phyloP scores from a whole-genome alignment of 768 basidiomycete species.

The Leccinum pellstonianum region DNA sequence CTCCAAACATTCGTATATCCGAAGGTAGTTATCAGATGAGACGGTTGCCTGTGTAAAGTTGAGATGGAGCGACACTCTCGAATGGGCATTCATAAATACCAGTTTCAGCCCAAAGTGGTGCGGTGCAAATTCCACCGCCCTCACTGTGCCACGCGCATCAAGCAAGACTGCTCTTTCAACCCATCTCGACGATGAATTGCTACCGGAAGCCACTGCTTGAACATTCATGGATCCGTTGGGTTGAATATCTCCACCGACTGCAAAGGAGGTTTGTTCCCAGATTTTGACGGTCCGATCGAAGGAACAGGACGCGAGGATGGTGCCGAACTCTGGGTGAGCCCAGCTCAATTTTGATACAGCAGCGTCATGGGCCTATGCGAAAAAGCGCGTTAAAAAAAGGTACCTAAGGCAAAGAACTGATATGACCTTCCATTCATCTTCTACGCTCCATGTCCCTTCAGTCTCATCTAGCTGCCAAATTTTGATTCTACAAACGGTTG shows the following conservation, averaged over 20 bases:
- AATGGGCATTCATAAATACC: conserved; percentile 42
- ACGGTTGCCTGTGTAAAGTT: conserved; percentile 66
- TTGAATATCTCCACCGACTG: conserved; percentile 29
- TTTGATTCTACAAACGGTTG: conserved; percentile 56
- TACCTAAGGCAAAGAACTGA: conserved; percentile 1
- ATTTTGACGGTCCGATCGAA: conserved; percentile 93
- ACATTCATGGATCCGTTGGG: conserved; percentile 22
- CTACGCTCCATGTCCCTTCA: conserved; percentile 71
- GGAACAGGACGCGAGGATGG: conserved; percentile 80
- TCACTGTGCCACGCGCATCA: conserved; percentile 84
- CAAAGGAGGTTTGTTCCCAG: conserved; percentile 67
- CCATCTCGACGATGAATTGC: conserved; percentile 54
- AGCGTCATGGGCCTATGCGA: conserved; percentile 88
- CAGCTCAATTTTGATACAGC: conserved; percentile 80
- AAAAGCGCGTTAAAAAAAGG: not conserved
- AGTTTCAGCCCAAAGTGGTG: conserved; percentile 86
- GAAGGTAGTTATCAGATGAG: conserved; percentile 81
- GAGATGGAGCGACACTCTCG: not conserved
- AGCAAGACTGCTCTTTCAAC: conserved; percentile 68
- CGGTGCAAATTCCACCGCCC: conserved; percentile 85
- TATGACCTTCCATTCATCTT: conserved; percentile 90
- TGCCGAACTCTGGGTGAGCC: conserved; percentile 93
- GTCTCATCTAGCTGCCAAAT: conserved; percentile 77
- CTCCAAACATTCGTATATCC: conserved; percentile 90
- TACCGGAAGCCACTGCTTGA: conserved; percentile 13